Percentiles rank a stretch among this genome's conserved stretches.
Conservation (phyloP, 2,329 filamentous ascomycete species). For the Colletotrichum tanaceti region DNA sequence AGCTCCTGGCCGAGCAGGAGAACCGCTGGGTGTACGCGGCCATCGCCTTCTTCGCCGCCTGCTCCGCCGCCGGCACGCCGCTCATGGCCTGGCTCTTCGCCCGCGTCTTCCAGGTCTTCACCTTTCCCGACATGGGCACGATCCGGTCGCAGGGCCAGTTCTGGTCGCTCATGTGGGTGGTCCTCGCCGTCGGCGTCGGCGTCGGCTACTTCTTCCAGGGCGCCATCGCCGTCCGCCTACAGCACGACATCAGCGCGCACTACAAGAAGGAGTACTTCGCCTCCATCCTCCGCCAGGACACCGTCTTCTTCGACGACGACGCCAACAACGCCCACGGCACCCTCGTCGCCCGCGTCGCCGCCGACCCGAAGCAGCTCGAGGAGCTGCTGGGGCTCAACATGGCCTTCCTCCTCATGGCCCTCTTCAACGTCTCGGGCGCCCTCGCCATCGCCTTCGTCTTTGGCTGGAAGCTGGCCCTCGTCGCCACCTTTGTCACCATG, state of each 20-base stretch:
- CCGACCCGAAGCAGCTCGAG: conserved; percentile 71
- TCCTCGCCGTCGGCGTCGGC: conserved; percentile 65
- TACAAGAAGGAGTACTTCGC: conserved; percentile 72
- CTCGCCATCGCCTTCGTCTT: conserved; percentile 76
- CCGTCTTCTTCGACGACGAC: conserved; percentile 70
- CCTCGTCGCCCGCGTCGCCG: conserved; percentile 65
- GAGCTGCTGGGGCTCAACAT: conserved; percentile 73
- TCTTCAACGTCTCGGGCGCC: conserved; percentile 74
- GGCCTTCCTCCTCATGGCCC: conserved; percentile 69
- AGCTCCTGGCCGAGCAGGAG: conserved; percentile 67
- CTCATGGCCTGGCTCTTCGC: conserved; percentile 68
- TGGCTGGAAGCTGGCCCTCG: conserved; percentile 80
- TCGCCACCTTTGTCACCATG: conserved; percentile 71
- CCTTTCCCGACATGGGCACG: conserved; percentile 46
- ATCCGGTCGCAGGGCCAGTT: conserved; percentile 62
- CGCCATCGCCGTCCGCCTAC: conserved; percentile 57
- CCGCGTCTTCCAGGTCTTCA: conserved; percentile 63
- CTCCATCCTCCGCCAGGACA: conserved; percentile 69
- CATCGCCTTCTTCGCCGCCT: conserved; percentile 59
- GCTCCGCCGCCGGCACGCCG: conserved; percentile 58
- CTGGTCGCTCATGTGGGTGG: conserved; percentile 74
- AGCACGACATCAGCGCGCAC: conserved; percentile 61
- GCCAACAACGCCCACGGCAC: conserved; percentile 70
- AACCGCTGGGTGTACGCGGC: conserved; percentile 63
- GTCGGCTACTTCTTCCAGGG: conserved; percentile 64